These are phyloP conservation scores for Candida schatavii DNA, from an alignment of 805 yeast species.

Conservation along the genomic window DNA sequence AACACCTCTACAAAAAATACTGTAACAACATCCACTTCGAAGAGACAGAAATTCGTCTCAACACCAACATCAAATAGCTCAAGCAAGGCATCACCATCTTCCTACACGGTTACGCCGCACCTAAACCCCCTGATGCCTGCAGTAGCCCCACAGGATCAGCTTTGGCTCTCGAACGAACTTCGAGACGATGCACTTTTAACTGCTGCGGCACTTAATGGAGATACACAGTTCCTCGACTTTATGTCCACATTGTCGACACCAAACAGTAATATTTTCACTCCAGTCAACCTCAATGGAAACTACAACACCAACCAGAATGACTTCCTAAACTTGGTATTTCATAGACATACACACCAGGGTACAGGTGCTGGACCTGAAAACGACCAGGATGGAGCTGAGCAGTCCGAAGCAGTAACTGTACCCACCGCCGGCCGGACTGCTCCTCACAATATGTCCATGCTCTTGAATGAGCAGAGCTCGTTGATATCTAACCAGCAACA, in stretches of 20 bases:
- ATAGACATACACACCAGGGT: slow-evolving; percentile 28
- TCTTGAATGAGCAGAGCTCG: slow-evolving; percentile 11
- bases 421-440: no score
- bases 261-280: slow-evolving; percentile 5
- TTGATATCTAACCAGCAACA: neutral
- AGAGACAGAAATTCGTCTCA: neutral
- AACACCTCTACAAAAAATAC: no score
- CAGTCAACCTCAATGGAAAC: slow-evolving; percentile 8
- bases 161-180: slow-evolving; percentile 70
- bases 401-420: slow-evolving; percentile 6
- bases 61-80: neutral
- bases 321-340: slow-evolving; percentile 52
- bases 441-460: slow-evolving; percentile 11
- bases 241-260: slow-evolving; percentile 26
- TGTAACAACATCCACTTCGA: neutral
- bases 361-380: neutral
- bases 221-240: slow-evolving; percentile 55
- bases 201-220: slow-evolving; percentile 67
- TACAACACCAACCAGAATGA: slow-evolving; percentile 37
- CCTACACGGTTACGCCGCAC: neutral
- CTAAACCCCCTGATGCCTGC: neutral
- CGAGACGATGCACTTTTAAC: slow-evolving; percentile 71
- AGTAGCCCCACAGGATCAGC: slow-evolving; percentile 36
- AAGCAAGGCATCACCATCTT: neutral
- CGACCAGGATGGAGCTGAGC: slow-evolving; percentile 8